Evolutionary conservation across 2,329 filamentous ascomycete species (phyloP).

Genomic region (Aspergillus pseudoviridinutans): DNA sequence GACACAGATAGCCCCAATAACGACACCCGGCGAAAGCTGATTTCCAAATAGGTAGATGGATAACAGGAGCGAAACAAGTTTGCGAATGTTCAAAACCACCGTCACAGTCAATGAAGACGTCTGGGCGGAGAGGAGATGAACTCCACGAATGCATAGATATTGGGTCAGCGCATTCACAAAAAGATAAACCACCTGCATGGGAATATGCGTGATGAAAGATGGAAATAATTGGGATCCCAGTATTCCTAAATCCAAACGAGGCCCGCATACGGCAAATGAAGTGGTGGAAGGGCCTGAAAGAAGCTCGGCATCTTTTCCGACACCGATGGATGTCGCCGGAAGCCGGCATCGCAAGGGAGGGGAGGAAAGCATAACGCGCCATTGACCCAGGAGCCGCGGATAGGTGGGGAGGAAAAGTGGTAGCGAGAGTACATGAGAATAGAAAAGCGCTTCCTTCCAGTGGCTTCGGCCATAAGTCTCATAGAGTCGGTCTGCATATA

Average conservation of each 20-base stretch:
- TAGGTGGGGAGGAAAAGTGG: constrained; percentile 42
- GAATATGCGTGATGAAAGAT: constrained; percentile 24
- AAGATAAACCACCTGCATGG: constrained; percentile 37
- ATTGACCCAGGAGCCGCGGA: constrained; percentile 33
- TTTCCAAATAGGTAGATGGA: constrained; percentile 97
- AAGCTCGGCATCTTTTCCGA: background rate
- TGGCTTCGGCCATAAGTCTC: constrained; percentile 71
- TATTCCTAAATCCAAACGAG: background rate
- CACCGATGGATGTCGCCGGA: constrained; percentile 1
- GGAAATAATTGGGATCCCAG: constrained; percentile 7
- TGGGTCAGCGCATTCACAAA: constrained; percentile 70
- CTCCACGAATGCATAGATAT: constrained; percentile 90
- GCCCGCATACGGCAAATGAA: constrained; percentile 42
- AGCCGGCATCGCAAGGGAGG: constrained; percentile 29
- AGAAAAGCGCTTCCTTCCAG: constrained; percentile 96
- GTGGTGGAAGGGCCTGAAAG: background rate
- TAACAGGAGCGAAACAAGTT: constrained; percentile 82
- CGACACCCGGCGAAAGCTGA: constrained; percentile 67
- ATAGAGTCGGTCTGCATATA: constrained; percentile 92
- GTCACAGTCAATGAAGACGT: constrained; percentile 92
- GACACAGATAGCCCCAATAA: constrained; percentile 77
- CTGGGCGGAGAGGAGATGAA: constrained; percentile 86
- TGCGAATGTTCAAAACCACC: constrained; percentile 92
- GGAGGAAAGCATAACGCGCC: constrained; percentile 31
- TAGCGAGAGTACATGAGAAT: constrained; percentile 60